These are phyloP conservation scores for Anisogramma anomala DNA, from an alignment of 2,329 filamentous ascomycete species.

Conservation along the genomic window DNA sequence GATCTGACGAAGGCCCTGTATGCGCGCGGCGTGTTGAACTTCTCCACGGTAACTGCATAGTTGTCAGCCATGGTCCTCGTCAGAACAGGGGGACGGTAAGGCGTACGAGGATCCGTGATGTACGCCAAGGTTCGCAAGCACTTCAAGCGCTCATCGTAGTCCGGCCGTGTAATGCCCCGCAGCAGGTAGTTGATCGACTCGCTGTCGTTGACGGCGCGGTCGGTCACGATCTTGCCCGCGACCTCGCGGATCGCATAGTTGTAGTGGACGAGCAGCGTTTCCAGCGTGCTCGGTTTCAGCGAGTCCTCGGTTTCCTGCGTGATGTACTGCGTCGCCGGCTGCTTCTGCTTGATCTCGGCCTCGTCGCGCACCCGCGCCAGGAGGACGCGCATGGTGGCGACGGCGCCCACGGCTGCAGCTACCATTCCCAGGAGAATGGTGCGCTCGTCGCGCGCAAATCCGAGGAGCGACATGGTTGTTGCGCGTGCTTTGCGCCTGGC, in stretches of 20 bases:
- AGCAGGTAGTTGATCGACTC: constrained; percentile 39
- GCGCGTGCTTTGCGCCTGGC: constrained; percentile 4
- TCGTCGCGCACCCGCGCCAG: constrained; percentile 51
- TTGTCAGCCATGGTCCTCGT: constrained; percentile 3
- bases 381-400: constrained; percentile 44
- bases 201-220: constrained; percentile 47
- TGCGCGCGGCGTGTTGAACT: constrained; percentile 38
- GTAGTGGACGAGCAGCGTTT: constrained; percentile 56
- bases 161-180: constrained; percentile 45
- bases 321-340: constrained; percentile 60
- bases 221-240: constrained; percentile 46
- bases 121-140: constrained; percentile 45
- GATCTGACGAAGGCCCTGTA: constrained; percentile 49
- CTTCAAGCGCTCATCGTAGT: constrained; percentile 47
- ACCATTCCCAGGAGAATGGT: constrained; percentile 42
- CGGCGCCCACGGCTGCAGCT: constrained; percentile 46
- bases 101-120: constrained; percentile 37
- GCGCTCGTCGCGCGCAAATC: constrained; percentile 37
- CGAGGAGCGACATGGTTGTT: constrained; percentile 20
- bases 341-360: constrained; percentile 52
- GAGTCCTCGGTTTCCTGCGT: constrained; percentile 66
- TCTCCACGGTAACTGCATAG: constrained; percentile 29
- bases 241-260: constrained; percentile 64
- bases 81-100: constrained; percentile 10
- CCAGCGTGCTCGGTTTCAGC: constrained; percentile 52